These are phyloP conservation scores for Fusarium annulatum DNA, from an alignment of 2,329 filamentous ascomycete species.

Conservation along the genomic window DNA sequence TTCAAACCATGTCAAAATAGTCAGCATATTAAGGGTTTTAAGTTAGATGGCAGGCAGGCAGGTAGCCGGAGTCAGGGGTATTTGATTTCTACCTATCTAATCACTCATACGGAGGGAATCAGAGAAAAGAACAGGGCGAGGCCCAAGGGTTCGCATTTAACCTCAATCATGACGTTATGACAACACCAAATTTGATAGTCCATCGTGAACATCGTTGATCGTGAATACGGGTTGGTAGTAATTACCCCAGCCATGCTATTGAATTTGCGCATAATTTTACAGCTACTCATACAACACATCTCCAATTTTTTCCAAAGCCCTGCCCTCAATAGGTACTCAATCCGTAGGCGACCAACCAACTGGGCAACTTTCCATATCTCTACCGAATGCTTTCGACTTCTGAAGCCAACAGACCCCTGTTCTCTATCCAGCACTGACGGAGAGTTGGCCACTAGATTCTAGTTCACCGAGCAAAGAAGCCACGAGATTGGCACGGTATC, in stretches of 20 bases:
- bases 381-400: not conserved
- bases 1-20: constrained; percentile 18
- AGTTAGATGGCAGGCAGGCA: constrained; percentile 31
- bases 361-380: not conserved
- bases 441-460: constrained; percentile 20
- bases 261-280: constrained; percentile 9
- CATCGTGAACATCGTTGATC: not conserved
- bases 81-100: constrained; percentile 26
- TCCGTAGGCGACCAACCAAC: too few relatives aligned
- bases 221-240: not conserved
- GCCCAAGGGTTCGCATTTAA: constrained; percentile 20
- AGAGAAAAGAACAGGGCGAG: constrained; percentile 21
- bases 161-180: constrained; percentile 41
- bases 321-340: not conserved
- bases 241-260: not conserved
- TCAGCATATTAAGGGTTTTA: constrained; percentile 27
- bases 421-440: constrained; percentile 26
- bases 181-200: not conserved
- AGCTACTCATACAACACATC: constrained; percentile 21
- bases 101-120: constrained; percentile 8
- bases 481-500: constrained; percentile 41
- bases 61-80: constrained; percentile 29
- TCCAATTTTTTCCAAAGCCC: not conserved
- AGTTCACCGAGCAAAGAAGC: constrained; percentile 35
- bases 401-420: constrained; percentile 2